Conservation (phyloP, 2,329 filamentous ascomycete genomes). For the Cladobotryum protrusum region DNA sequence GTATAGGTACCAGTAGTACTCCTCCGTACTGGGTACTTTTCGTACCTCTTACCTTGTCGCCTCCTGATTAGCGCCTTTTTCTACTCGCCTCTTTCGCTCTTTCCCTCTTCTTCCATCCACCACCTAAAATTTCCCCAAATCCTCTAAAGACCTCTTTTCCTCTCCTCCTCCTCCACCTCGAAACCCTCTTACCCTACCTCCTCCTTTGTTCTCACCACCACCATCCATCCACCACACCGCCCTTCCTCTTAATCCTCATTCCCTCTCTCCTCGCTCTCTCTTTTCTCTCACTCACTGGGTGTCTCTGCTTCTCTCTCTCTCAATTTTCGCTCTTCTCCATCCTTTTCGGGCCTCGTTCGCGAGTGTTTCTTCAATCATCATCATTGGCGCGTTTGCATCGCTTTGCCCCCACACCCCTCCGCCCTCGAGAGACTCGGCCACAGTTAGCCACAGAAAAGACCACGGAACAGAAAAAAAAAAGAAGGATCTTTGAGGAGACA, state of each 20-base stretch:
- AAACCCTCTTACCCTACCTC: constrained; percentile 11
- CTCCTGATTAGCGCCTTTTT: constrained; percentile 11
- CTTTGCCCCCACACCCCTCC: neutral
- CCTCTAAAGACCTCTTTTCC: constrained; percentile 14
- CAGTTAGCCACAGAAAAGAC: neutral
- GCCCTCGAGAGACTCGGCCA: constrained; percentile 1
- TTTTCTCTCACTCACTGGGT: constrained; percentile 11
- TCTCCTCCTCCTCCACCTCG: constrained; percentile 23
- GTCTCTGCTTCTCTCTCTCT: constrained; percentile 1
- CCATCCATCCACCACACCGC: constrained; percentile 22
- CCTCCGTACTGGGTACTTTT: neutral
- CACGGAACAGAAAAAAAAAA: constrained; percentile 12
- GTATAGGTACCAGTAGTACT: neutral
- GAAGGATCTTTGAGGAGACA: constrained; percentile 15
- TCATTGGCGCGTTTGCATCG: constrained; percentile 5
- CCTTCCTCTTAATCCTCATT: constrained; percentile 23
- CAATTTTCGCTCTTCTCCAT: constrained; percentile 9
- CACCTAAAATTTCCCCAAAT: constrained; percentile 5
- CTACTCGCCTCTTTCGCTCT: neutral
- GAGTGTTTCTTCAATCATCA: constrained; percentile 1
- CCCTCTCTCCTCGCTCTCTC: constrained; percentile 24
- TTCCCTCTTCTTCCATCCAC: constrained; percentile 18
- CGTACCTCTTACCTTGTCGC: constrained; percentile 1
- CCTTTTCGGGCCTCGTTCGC: constrained; percentile 8
- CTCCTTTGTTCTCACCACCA: constrained; percentile 16